phyloP scores from a whole-genome alignment of 179 eudicot species.

The Heliamphora pulchella region DNA sequence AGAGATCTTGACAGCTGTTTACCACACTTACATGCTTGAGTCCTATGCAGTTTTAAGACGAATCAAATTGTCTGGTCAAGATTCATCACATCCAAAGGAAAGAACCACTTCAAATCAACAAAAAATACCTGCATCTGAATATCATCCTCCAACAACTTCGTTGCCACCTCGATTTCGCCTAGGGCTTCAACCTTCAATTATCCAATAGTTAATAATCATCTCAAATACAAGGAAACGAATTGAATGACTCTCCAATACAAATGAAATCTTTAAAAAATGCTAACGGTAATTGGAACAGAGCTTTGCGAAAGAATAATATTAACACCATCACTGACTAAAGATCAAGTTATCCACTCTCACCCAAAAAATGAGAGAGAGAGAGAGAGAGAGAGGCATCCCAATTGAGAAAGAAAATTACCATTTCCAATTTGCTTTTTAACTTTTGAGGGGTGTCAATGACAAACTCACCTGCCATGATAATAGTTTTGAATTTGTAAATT shows the following conservation, averaged over 20 bases:
- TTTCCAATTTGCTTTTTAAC: slow-evolving; percentile 78
- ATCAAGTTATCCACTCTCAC: not conserved
- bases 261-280: not conserved
- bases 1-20: too few relatives aligned
- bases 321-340: not conserved
- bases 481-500: not conserved
- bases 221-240: not conserved
- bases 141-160: slow-evolving; percentile 70
- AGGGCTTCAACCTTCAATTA: slow-evolving; percentile 84
- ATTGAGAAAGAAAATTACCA: slow-evolving; percentile 44
- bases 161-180: slow-evolving; percentile 88
- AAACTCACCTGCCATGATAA: slow-evolving; percentile 69
- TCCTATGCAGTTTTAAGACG: too few relatives aligned
- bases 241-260: not conserved
- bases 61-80: too few relatives aligned
- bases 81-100: too few relatives aligned
- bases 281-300: not conserved
- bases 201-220: slow-evolving; percentile 11
- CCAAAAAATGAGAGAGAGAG: not conserved
- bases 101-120: not conserved
- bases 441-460: slow-evolving; percentile 95
- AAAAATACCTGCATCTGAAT: slow-evolving; percentile 50
- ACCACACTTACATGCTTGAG: too few relatives aligned
- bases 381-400: not conserved
- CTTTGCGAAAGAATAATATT: not conserved